Conservation (phyloP, 163 green algal genomes). For the Volvox carteri region DNA sequence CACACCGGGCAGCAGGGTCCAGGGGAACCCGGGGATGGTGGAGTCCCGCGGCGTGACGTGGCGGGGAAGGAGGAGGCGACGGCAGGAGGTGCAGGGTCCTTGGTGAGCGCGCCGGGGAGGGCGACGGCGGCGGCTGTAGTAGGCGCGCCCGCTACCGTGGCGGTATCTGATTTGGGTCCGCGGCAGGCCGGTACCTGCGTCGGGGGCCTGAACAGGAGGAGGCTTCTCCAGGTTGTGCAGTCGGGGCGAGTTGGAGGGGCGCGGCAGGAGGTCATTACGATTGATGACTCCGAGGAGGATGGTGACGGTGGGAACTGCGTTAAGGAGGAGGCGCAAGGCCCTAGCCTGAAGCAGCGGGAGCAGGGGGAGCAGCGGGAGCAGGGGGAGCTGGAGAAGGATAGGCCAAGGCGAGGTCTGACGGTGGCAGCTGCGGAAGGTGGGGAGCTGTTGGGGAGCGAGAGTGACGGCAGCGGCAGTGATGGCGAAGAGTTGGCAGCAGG, state of each 20-base stretch:
- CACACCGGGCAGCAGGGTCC: too few relatives aligned
- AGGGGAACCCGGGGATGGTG: too few relatives aligned
- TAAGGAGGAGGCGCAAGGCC: background rate
- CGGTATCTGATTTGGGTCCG: background rate
- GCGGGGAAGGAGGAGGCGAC: background rate
- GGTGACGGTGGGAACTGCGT: background rate
- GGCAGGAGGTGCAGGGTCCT: background rate
- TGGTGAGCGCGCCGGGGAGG: background rate
- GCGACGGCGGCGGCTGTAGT: too few relatives aligned
- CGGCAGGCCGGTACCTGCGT: background rate
- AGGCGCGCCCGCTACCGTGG: background rate
- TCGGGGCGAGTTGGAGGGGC: background rate
- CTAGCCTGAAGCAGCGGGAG: background rate
- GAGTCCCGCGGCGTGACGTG: too few relatives aligned
- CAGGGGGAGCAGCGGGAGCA: background rate
- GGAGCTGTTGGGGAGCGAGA: background rate
- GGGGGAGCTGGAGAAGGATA: background rate
- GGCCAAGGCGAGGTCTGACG: background rate
- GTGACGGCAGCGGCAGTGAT: background rate
- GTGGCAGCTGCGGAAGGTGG: background rate
- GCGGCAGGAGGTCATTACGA: conserved; percentile 23
- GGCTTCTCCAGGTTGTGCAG: background rate
- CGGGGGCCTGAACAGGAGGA: too few relatives aligned
- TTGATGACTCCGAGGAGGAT: conserved; percentile 45
- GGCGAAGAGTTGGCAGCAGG: background rate